A percentile compares a stretch with the other conserved stretches of the same genome.
Conservation (phyloP, 768 basidiomycete genomes). For the Brasilioporus rufonigricans region DNA sequence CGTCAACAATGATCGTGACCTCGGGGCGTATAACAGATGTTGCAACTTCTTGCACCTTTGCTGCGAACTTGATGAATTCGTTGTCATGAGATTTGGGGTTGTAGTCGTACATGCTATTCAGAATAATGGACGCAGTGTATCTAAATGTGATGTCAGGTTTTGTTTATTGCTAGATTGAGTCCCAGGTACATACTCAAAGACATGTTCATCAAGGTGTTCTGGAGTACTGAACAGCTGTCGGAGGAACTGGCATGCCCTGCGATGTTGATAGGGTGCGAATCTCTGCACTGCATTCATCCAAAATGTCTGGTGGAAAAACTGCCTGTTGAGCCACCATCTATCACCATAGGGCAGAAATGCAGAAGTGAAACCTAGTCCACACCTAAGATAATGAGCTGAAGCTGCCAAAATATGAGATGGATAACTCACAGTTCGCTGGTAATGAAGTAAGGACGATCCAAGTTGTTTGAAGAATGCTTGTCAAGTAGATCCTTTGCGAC, state of each 20-base stretch:
- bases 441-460: conserved; percentile 41
- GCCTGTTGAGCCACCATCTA: conserved; percentile 9
- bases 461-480: conserved; percentile 42
- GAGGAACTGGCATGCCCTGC: conserved; percentile 29
- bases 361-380: conserved; percentile 12
- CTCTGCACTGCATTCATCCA: conserved; percentile 10
- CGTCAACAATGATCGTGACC: neutral
- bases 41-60: neutral
- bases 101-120: conserved; percentile 10
- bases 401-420: neutral
- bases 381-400: neutral
- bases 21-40: conserved; percentile 3
- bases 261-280: conserved; percentile 27
- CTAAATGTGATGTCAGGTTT: neutral
- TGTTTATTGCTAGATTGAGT: neutral
- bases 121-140: conserved; percentile 8
- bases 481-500: conserved; percentile 27
- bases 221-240: conserved; percentile 29
- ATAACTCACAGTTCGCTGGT: conserved; percentile 9
- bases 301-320: conserved; percentile 24
- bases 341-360: neutral
- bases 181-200: conserved; percentile 28
- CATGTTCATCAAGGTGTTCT: conserved; percentile 12
- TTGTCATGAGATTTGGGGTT: conserved; percentile 6
- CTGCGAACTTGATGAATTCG: neutral